Conservation (phyloP, 345 rosid genomes). For the Firmiana major region DNA sequence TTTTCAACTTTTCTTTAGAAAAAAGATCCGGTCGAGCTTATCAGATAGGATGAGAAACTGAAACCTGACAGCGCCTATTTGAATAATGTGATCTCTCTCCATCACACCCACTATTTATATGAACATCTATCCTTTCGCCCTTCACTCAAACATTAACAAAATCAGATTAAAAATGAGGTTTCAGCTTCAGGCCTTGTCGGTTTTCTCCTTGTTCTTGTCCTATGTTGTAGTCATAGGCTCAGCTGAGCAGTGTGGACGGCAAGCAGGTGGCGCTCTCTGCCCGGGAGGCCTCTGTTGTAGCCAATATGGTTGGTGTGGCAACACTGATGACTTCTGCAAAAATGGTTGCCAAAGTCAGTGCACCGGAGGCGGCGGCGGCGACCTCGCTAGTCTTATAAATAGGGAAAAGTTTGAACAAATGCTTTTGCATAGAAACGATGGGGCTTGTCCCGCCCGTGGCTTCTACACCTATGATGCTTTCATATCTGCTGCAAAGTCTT, state of each 20-base stretch:
- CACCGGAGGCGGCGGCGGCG: constrained; percentile 15
- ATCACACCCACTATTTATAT: constrained; percentile 7
- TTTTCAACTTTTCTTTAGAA: not conserved
- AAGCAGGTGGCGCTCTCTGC: constrained; percentile 49
- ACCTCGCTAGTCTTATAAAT: constrained; percentile 31
- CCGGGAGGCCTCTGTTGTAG: constrained; percentile 47
- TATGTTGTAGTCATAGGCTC: not conserved
- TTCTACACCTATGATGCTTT: constrained; percentile 69
- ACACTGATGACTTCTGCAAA: constrained; percentile 33
- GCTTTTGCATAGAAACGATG: constrained; percentile 51
- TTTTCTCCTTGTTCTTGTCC: constrained; percentile 11
- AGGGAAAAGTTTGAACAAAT: constrained; percentile 37
- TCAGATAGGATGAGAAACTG: not conserved
- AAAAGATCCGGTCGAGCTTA: no score
- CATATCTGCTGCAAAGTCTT: constrained; percentile 47
- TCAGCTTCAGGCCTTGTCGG: not conserved
- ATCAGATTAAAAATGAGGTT: not conserved
- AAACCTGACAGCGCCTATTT: not conserved
- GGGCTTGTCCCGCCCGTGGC: constrained; percentile 49
- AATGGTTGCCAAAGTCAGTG: constrained; percentile 65
- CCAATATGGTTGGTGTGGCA: constrained; percentile 52
- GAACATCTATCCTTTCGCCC: not conserved
- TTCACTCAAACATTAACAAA: not conserved
- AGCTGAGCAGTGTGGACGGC: constrained; percentile 55
- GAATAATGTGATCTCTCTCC: not conserved